Evolutionary conservation across 306 rosid species (phyloP).

Genomic region (Luffa aegyptiaca): DNA sequence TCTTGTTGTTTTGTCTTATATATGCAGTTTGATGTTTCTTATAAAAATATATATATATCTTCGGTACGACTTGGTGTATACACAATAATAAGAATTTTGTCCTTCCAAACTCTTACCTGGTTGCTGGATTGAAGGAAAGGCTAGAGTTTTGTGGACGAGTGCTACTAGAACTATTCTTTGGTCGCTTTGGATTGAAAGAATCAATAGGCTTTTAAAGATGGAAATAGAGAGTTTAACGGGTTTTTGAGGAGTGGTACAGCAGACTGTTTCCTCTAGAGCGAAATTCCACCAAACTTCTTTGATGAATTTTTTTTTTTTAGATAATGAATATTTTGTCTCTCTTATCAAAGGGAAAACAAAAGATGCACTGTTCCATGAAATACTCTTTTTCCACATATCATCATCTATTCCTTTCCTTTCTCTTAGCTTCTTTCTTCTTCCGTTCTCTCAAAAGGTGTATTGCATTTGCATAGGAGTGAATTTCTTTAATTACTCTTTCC

Average conservation of each 20-base stretch:
- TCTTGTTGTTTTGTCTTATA: no score
- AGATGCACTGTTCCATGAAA: neutral
- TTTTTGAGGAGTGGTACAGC: neutral
- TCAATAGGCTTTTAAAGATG: neutral
- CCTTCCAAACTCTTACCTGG: neutral
- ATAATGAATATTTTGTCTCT: neutral
- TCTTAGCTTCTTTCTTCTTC: neutral
- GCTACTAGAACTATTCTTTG: neutral
- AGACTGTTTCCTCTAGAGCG: no score
- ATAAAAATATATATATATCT: neutral
- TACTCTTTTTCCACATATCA: neutral
- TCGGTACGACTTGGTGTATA: neutral
- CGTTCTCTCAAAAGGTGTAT: neutral
- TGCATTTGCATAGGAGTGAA: neutral
- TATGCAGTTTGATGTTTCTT: no score
- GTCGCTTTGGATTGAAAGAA: neutral
- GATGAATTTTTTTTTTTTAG: neutral
- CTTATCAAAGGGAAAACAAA: neutral
- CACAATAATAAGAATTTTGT: neutral
- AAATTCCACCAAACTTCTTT: neutral
- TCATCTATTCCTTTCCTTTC: neutral
- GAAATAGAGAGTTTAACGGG: neutral
- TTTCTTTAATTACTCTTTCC: constrained; percentile 7
- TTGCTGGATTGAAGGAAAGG: neutral
- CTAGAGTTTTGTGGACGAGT: neutral